Percentiles rank a stretch among this genome's conserved stretches.
phyloP scores from a whole-genome alignment of 1,284 basidiomycete genomes.

The Pisolithus thermaeus region DNA sequence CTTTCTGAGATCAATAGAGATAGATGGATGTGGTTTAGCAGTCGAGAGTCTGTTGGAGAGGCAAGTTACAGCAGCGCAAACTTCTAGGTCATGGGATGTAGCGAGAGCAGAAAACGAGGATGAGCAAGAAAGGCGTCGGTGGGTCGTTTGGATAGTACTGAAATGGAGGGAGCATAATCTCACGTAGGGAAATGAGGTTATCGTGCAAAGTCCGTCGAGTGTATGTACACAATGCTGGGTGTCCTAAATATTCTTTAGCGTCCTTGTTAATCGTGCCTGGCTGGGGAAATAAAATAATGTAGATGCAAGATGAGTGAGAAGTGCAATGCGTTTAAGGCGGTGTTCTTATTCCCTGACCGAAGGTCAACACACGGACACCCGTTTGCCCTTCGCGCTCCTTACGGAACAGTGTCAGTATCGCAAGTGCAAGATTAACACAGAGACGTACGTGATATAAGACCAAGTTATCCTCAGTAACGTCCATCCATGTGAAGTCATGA shows the following conservation, averaged over 20 bases:
- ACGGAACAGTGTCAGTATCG: slow-evolving; percentile 5
- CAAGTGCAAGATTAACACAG: not conserved
- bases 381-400: slow-evolving; percentile 31
- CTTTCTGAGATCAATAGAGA: slow-evolving; percentile 40
- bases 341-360: slow-evolving; percentile 23
- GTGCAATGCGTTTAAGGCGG: slow-evolving; percentile 5
- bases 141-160: slow-evolving; percentile 64
- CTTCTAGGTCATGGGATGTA: slow-evolving; percentile 47
- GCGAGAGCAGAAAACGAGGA: slow-evolving; percentile 47
- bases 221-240: no score
- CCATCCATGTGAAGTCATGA: slow-evolving; percentile 29
- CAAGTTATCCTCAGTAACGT: slow-evolving; percentile 29
- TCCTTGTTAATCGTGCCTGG: no score
- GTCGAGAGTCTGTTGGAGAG: slow-evolving; percentile 47
- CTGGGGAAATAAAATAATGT: no score
- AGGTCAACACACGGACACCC: slow-evolving; percentile 28
- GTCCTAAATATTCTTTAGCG: no score
- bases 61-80: slow-evolving; percentile 33
- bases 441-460: slow-evolving; percentile 26
- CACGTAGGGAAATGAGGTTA: no score
- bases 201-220: no score
- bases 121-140: slow-evolving; percentile 57
- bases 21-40: slow-evolving; percentile 34
- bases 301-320: not conserved
- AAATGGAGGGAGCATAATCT: slow-evolving; percentile 36